These are phyloP conservation scores for Clavariopsis aquatica DNA, from an alignment of 495 filamentous ascomycete genomes.

Conservation along the genomic window DNA sequence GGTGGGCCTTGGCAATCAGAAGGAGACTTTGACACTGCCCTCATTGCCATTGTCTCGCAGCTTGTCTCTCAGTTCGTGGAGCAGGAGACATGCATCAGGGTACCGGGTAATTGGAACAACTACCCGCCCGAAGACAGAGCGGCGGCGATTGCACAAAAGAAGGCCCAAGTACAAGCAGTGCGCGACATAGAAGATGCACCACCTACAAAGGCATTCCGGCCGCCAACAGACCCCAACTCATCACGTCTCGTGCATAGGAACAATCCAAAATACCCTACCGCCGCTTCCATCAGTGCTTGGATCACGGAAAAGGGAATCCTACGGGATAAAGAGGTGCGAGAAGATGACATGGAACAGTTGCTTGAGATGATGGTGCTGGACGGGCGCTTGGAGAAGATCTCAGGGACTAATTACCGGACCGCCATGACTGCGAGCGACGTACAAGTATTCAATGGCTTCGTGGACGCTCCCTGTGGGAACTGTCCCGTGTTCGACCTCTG, in stretches of 20 bases:
- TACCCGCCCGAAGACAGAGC: constrained; percentile 6
- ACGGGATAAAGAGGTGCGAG: constrained; percentile 63
- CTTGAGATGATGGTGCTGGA: constrained; percentile 86
- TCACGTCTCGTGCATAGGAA: constrained; percentile 56
- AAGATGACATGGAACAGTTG: constrained; percentile 74
- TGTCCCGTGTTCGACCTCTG: constrained; percentile 96
- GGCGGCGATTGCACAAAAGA: constrained; percentile 24
- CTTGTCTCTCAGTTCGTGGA: constrained; percentile 73
- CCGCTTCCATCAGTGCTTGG: constrained; percentile 67
- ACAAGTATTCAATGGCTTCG: constrained; percentile 63
- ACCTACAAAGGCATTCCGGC: constrained; percentile 8
- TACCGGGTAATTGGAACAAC: constrained; percentile 45
- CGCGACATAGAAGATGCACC: constrained; percentile 27
- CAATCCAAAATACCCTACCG: constrained; percentile 74
- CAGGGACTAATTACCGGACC: constrained; percentile 28
- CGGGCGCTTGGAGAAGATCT: constrained; percentile 62
- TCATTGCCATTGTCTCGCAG: constrained; percentile 70
- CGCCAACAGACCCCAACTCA: constrained; percentile 2
- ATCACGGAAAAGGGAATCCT: constrained; percentile 64
- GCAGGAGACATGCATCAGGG: constrained; percentile 58
- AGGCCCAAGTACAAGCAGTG: constrained; percentile 9
- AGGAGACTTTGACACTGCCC: constrained; percentile 78
- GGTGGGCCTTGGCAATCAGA: constrained; percentile 94
- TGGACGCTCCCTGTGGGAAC: constrained; percentile 83
- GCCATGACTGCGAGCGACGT: constrained; percentile 1